phyloP scores from a whole-genome alignment of 2,329 filamentous ascomycete species.

The Colletotrichum kahawae region DNA sequence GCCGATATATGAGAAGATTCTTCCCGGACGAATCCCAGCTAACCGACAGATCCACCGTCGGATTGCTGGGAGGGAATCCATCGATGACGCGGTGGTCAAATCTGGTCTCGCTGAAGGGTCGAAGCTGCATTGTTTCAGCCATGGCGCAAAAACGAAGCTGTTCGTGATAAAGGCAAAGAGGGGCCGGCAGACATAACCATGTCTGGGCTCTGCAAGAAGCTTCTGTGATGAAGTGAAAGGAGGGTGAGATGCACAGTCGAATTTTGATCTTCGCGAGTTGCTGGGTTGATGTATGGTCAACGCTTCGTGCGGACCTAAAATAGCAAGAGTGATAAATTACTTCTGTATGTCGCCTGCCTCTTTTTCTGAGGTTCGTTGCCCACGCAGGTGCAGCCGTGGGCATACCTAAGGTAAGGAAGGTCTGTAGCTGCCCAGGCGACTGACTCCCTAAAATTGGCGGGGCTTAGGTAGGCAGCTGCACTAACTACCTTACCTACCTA shows the following conservation, averaged over 20 bases:
- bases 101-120: constrained; percentile 61
- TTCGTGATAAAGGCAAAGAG: not conserved
- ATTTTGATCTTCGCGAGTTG: not conserved
- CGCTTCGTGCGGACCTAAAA: not conserved
- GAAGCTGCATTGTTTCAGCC: constrained; percentile 39
- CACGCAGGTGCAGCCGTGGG: not conserved
- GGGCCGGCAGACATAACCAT: not conserved
- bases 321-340: not conserved
- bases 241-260: not conserved
- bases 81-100: constrained; percentile 60
- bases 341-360: not conserved
- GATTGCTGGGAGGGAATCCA: constrained; percentile 75
- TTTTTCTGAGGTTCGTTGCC: not conserved
- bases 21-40: constrained; percentile 70
- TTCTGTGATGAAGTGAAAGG: not conserved
- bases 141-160: constrained; percentile 21
- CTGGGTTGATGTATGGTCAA: not conserved
- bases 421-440: not conserved
- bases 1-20: constrained; percentile 76
- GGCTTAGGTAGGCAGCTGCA: too few species aligned
- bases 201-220: not conserved
- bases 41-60: constrained; percentile 83
- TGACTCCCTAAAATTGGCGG: too few species aligned
- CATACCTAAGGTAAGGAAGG: not conserved
- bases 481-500: too few species aligned